Base-by-base conservation (phyloP, 1,139 yeast genomes). In the Suhomyces bokatorum region DNA sequence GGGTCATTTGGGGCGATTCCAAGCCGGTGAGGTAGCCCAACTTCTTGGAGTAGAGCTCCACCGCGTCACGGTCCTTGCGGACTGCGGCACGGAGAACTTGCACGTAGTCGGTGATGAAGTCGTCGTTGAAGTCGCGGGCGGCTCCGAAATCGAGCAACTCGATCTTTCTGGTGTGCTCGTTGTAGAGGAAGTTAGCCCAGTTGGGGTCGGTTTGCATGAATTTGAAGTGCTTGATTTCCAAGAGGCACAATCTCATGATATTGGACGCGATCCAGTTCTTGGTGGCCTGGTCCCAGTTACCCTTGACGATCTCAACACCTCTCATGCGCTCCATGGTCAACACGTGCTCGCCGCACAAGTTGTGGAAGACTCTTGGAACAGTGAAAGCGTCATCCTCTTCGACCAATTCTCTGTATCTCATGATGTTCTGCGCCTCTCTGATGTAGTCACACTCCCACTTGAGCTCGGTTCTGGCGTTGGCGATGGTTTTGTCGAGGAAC, bases 141-240 rank as follows among this genome's bases (percentile, higher is more conserved):
- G 99, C 98, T 38, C 99, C 99, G 66, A 93, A 93, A 66, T 93
- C 99, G 47, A 93, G 73, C 47, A 93, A 73, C 64, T 91, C 98
- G 48, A 93, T 80, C 64, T 85, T 81, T 35, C 73, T 64, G 3
- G 87, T 80, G 17, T 70, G 54, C 34, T 74, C 75, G 60, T 91
- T 90, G 70, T 87, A 90, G 50, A 95, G 70, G 67, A 95, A 95
- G 64, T 93, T 93, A 41, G 99, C 98, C 99, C 99, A 95, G 67
- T 93, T 93, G 39, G 99, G 99, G 67, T 93, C 99, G 1, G 99
- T 91, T 68, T 93, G 99, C 99, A 93, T 93, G 67, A 86, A 93
- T 58, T 78, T 80, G 71, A 86, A 91, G 55, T 80, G 73, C 28
- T 89, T 89, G 59, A 95, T 86, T 66, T 93, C 99, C 55, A 80